Evolutionary conservation across 169 alveolate species (phyloP), one percentile per base, ranked within the genome.

Genomic region (Cyclospora cayetanensis): DNA sequence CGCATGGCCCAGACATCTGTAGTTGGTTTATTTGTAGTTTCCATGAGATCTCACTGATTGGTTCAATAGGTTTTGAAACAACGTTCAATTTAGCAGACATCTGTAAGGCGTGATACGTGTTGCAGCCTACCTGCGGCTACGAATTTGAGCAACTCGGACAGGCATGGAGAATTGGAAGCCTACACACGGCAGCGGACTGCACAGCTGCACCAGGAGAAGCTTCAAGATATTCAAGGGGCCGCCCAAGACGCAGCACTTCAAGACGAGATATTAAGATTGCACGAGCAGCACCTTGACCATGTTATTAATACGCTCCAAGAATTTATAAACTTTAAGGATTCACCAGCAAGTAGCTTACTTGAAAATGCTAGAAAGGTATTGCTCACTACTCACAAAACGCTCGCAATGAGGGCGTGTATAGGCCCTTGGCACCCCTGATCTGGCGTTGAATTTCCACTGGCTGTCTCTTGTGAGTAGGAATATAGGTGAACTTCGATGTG

Each of bases 241-340:
- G 89, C 89, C 53, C 89, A 80, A 52, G 89, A 80, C n/a, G 89
- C 89, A 20, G 74, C 89, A 52, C 76, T 80, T 7, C 89, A 80
- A n/a, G 89, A 80, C 42, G 89, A 80, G 52, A 53, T 74, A n/a
- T 34, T 80, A 18, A 50, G 89, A 39, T 22, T 80, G 1, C 74
- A 80, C 15, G 89, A 80, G 12, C 53, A 80, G 4, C 89, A 80
- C 37, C 89, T 80, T 80, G 55, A 63, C 0, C 43, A 52, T 1
- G 74, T 80, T 5, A 80, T 80, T 80, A 74, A 80, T 29, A 80
- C 89, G 5, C 11, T 80, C 1, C 39, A 53, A 22, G 89, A 80
- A 37, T 80, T 80, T 34, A 27, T 74, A 31, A 50, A 63, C n/a
- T 50, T 65, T 52, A 80, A 50, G 31, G 89, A 80, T 80, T 80